Evolutionary conservation across 2,329 filamentous ascomycete genomes (phyloP), one percentile per base, ranked within the genome.

Genomic region (Claviceps spartinae): DNA sequence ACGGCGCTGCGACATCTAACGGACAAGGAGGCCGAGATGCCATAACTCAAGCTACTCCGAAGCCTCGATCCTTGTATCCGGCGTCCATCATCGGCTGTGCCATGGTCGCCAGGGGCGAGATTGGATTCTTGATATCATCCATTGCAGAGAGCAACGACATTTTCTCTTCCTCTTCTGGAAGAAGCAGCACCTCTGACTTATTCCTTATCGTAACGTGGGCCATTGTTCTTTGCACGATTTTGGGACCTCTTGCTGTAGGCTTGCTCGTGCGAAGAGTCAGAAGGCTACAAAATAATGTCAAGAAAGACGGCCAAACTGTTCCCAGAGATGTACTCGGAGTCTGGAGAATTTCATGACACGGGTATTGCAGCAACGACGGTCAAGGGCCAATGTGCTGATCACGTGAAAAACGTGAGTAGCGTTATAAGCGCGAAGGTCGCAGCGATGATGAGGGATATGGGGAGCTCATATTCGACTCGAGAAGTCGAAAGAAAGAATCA

Each of bases 31-130:
- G 46, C 56, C 47, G 41, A 7, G 13, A 22, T 18, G 3, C 6
- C n/a, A 54, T 57, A 0, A 26, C 16, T 0, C 54, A 59, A 2
- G 54, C 49, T 1, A 61, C 67, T 5, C 60, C 67, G 0, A 79
- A 76, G 47, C 77, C 81, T 0, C 65, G 75, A 3, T 88, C 83
- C 0, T 67, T 86, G 1, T 83, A 88, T 55, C 84, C 85, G 0
- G 75, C 81, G 0, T 72, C 76, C 0, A 80, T 90, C 2, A 67
- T 90, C 0, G 82, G 82, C 0, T 70, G 76, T 18, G 74, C 71
- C 2, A 91, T 91, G 86, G 77, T 85, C 0, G 80, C 86, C 0
- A 74, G 86, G n/a, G 86, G 86, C 0, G 86, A 93, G 62, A 87
- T 91, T 37, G 85, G 86, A 0, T 88, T 88, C 55, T 64, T 91